A percentile compares a stretch with the other conserved stretches of the same genome.
Conservation (phyloP, 139 green algal species). For the Eudorina sp. region DNA sequence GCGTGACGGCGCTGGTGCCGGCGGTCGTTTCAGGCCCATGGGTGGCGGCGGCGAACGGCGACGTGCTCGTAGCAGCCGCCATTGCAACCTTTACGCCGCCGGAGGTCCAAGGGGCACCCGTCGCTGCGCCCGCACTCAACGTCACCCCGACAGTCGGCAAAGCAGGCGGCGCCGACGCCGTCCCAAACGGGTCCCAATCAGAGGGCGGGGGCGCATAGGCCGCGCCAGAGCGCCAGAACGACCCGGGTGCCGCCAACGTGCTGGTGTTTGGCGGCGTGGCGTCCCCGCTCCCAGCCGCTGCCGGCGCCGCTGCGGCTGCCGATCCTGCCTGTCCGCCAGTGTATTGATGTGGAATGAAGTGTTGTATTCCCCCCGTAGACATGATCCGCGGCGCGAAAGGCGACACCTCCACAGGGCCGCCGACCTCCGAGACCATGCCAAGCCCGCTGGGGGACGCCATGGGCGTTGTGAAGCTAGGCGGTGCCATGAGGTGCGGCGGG, state of each 20-base stretch:
- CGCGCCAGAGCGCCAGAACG: neutral
- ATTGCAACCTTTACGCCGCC: neutral
- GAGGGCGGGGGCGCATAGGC: neutral
- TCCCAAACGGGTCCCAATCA: conserved; percentile 35
- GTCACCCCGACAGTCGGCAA: neutral
- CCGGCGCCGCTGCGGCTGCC: neutral
- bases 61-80: neutral
- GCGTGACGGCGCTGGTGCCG: no score
- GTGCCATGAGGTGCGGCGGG: neutral
- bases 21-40: neutral
- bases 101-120: neutral
- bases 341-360: neutral
- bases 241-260: neutral
- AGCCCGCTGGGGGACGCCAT: neutral
- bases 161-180: neutral
- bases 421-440: neutral
- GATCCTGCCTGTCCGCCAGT: no score
- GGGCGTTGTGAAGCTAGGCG: neutral
- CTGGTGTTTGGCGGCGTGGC: neutral
- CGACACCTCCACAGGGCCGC: neutral
- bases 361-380: neutral
- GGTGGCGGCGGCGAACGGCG: neutral
- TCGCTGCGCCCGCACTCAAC: neutral
- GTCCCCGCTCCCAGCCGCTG: neutral
- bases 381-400: neutral